Evolutionary conservation across 2,329 filamentous ascomycete species (phyloP).

Genomic region (Drechslerella coelobrocha): DNA sequence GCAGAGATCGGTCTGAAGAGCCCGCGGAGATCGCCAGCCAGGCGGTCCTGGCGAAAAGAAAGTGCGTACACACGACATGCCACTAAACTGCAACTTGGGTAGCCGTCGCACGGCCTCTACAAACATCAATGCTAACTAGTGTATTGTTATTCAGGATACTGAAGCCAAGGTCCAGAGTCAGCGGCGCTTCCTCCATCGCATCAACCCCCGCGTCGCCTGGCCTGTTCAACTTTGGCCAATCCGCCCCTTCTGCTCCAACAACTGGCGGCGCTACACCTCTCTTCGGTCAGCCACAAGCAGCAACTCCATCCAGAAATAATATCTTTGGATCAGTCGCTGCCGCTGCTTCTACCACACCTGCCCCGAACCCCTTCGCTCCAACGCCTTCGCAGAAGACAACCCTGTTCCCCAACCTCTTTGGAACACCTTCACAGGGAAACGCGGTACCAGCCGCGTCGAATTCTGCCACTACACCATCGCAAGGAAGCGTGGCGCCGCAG

Average conservation of each 20-base stretch:
- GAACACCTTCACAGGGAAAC: conserved; percentile 6
- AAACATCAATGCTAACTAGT: not conserved
- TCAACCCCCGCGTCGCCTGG: conserved; percentile 17
- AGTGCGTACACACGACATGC: conserved; percentile 22
- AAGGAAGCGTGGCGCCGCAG: not conserved
- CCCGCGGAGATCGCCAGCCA: conserved; percentile 35
- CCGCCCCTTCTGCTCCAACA: conserved; percentile 8
- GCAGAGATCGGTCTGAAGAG: conserved; percentile 45
- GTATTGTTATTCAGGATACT: conserved; percentile 24
- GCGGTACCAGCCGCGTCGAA: not conserved
- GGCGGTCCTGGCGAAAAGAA: conserved; percentile 39
- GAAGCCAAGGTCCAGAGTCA: conserved; percentile 40
- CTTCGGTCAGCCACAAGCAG: conserved; percentile 31
- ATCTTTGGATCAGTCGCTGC: conserved; percentile 16
- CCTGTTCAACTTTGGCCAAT: conserved; percentile 37
- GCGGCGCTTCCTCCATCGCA: conserved; percentile 16
- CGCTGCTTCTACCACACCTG: conserved; percentile 6
- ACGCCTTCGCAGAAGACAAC: conserved; percentile 8
- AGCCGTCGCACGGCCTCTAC: not conserved
- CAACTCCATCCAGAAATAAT: conserved; percentile 26
- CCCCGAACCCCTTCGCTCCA: conserved; percentile 18
- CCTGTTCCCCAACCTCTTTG: conserved; percentile 29
- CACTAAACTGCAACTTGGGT: not conserved
- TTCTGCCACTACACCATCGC: not conserved
- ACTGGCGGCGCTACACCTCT: conserved; percentile 4